phyloP scores from a whole-genome alignment of 495 filamentous ascomycete species.

The Penicillium taxi region DNA sequence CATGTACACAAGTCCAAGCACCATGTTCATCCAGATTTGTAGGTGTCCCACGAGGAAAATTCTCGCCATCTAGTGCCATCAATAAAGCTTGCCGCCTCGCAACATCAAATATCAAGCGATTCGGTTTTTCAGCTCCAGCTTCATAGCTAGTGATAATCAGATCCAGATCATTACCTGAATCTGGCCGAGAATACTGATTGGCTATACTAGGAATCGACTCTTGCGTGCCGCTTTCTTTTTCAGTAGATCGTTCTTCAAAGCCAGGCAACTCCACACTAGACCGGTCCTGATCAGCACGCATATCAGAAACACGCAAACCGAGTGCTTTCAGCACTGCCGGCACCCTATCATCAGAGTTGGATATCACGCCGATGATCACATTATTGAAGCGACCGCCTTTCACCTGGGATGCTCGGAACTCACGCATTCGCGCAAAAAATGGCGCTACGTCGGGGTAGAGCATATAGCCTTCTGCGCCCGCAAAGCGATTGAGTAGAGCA shows the following conservation, averaged over 20 bases:
- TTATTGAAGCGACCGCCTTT: slow-evolving; percentile 13
- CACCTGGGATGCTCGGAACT: slow-evolving; percentile 2
- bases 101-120: slow-evolving; percentile 53
- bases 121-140: slow-evolving; percentile 61
- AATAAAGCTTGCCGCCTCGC: slow-evolving; percentile 40
- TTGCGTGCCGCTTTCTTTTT: neutral
- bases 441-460: slow-evolving; percentile 46
- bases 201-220: too few relatives aligned
- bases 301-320: slow-evolving; percentile 47
- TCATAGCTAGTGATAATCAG: slow-evolving; percentile 69
- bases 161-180: slow-evolving; percentile 44
- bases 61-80: neutral
- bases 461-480: slow-evolving; percentile 52
- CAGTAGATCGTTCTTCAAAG: slow-evolving; percentile 24
- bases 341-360: slow-evolving; percentile 72
- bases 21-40: neutral
- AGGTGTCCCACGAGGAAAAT: too few relatives aligned
- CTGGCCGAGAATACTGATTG: neutral
- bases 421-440: slow-evolving; percentile 43
- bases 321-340: slow-evolving; percentile 52
- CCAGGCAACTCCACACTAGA: slow-evolving; percentile 31
- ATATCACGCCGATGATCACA: slow-evolving; percentile 57
- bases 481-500: slow-evolving; percentile 52
- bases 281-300: slow-evolving; percentile 27
- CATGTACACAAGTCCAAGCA: slow-evolving; percentile 48